A percentile compares a stretch with the other conserved stretches of the same genome.
Evolutionary conservation across 345 rosid species (phyloP).

Genomic region (Eucalyptus globulus): DNA sequence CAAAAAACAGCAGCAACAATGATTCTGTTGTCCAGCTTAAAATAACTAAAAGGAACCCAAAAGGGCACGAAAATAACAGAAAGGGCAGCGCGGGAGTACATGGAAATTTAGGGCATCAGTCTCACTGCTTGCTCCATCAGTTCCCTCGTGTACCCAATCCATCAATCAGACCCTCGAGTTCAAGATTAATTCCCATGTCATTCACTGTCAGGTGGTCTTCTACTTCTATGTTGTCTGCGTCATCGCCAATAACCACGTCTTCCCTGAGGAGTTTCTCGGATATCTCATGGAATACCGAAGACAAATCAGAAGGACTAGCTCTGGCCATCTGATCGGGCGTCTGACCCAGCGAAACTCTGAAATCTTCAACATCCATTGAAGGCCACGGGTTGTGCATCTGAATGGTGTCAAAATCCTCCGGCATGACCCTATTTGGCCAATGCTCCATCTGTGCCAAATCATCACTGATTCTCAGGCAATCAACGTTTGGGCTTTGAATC

Average conservation of each 20-base stretch:
- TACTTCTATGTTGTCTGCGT: background rate
- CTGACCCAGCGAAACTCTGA: background rate
- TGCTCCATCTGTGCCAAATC: background rate
- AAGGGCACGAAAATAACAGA: background rate
- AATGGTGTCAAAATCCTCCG: background rate
- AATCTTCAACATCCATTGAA: background rate
- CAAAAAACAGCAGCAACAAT: background rate
- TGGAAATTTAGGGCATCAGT: background rate
- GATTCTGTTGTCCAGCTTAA: background rate
- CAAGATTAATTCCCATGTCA: constrained; percentile 11
- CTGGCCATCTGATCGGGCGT: background rate
- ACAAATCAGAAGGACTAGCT: background rate
- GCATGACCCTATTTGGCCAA: background rate
- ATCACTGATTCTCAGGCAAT: background rate
- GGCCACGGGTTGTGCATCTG: background rate
- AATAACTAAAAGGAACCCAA: background rate
- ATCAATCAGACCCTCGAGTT: constrained; percentile 23
- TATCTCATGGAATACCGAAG: background rate
- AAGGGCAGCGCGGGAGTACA: background rate
- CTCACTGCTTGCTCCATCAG: constrained; percentile 8
- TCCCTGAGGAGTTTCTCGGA: constrained; percentile 8
- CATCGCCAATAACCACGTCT: background rate
- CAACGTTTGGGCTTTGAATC: background rate
- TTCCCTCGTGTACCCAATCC: constrained; percentile 9
- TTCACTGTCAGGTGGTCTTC: background rate